Conservation (phyloP, 2,329 filamentous ascomycete genomes). For the Colletotrichum nymphaeae region DNA sequence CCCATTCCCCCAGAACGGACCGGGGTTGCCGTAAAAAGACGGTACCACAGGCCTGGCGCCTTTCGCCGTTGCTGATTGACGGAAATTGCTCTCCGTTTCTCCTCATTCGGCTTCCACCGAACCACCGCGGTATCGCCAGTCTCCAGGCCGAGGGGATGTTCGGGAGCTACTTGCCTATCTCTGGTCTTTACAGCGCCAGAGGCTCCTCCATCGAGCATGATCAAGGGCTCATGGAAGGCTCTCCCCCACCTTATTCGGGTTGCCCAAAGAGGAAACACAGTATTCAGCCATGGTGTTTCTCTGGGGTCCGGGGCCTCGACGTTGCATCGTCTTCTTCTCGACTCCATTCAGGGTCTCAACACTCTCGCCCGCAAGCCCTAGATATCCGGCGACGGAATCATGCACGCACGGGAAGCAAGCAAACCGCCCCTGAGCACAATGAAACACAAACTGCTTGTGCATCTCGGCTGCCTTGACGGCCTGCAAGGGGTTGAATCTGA, state of each 20-base stretch:
- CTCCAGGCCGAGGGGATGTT: neutral
- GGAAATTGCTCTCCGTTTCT: slow-evolving; percentile 16
- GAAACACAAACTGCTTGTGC: slow-evolving; percentile 18
- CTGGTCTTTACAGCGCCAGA: neutral
- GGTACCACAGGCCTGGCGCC: slow-evolving; percentile 2
- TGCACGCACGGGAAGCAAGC: slow-evolving; percentile 10
- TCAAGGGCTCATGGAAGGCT: neutral
- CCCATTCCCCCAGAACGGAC: neutral
- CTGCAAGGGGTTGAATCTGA: slow-evolving; percentile 25
- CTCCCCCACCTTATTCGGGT: neutral
- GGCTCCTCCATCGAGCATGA: neutral
- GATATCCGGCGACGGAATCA: neutral
- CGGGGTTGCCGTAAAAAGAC: neutral
- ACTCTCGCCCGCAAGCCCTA: neutral
- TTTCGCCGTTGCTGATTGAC: slow-evolving; percentile 25
- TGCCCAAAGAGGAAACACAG: neutral
- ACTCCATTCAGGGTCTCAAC: neutral
- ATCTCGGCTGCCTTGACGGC: slow-evolving; percentile 8
- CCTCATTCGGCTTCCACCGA: neutral
- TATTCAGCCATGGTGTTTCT: neutral
- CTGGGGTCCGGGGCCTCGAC: neutral
- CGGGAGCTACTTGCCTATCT: slow-evolving; percentile 9
- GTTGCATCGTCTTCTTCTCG: neutral
- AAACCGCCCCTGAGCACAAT: slow-evolving; percentile 15
- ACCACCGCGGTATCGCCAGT: neutral